Base-by-base conservation (phyloP, 2,329 filamentous ascomycete species). In the Colletotrichum tropicicola region DNA sequence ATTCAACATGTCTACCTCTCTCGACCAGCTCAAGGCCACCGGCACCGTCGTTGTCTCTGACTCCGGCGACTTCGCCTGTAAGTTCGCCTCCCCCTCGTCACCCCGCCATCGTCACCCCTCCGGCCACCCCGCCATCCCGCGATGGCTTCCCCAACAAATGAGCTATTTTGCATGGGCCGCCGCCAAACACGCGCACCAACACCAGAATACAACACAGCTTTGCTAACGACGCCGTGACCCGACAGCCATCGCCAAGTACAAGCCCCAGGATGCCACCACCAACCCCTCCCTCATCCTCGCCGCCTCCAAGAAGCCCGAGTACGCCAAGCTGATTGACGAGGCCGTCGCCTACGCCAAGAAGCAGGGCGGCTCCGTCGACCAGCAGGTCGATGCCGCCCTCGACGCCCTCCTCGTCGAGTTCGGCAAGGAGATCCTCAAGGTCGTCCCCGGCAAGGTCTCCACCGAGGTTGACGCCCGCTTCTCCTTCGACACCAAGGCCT, bases 201-300 rank as follows among this genome's bases (percentile, higher is more conserved):
- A 48, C 35, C 12, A 19, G 12, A 17, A 45, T 23, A 13, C 0
- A 5, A 5, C 2, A 21, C 61, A 55, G 32, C 13, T 39, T 47
- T 23, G 27, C 52, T 55, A 19, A 57, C 43, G 10, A 19, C n/a
- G 70, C 67, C 64, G 66, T 66, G 49, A 70, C 66, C n/a, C 19
- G 72, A 80, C 83, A 89, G 94, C 94, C 82, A 99, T 99, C 81
- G 94, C 87, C 87, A 98, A 98, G 87, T 99, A 99, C 91, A 97
- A 97, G 90, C 96, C 96, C 71, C 94, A 99, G 88, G 96, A 99
- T 92, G 96, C 96, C 78, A 99, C 96, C 81, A 99, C 96, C 86
- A 99, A 99, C 90, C 96, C 96, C 66, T 98, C 96, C 69, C 88
- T 99, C 80, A 98, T 99, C 83, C 92, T 99, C 79, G 95, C 94